Evolutionary conservation across 768 basidiomycete species (phyloP).

Genomic region (Infundibulicybe gibba): DNA sequence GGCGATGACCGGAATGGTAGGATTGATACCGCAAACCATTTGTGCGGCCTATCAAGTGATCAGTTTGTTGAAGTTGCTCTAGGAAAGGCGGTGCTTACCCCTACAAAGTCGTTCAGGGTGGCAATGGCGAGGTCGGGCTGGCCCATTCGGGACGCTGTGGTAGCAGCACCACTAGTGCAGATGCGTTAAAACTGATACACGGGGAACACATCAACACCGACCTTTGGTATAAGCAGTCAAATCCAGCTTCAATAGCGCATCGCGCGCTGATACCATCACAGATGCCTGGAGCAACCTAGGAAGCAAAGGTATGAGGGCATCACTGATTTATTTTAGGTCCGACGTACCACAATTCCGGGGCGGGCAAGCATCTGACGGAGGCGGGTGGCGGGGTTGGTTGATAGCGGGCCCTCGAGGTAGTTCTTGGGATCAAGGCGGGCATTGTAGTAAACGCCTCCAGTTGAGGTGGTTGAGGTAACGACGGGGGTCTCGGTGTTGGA

Average conservation of each 20-base stretch:
- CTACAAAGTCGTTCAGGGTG: slow-evolving; percentile 76
- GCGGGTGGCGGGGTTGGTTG: slow-evolving; percentile 66
- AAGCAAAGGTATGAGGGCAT: not conserved
- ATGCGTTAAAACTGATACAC: slow-evolving; percentile 1
- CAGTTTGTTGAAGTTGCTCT: not conserved
- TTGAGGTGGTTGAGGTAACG: too few species aligned
- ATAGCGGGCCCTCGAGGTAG: slow-evolving; percentile 66
- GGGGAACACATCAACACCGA: slow-evolving; percentile 18
- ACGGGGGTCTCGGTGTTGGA: too few species aligned
- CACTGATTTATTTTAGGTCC: not conserved
- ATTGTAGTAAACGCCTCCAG: slow-evolving; percentile 49
- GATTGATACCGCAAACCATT: slow-evolving; percentile 67
- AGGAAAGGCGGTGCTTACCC: slow-evolving; percentile 27
- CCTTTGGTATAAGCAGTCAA: slow-evolving; percentile 77
- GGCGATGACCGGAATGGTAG: slow-evolving; percentile 68
- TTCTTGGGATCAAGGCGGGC: slow-evolving; percentile 66
- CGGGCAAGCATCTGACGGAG: slow-evolving; percentile 67
- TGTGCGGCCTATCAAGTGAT: slow-evolving; percentile 44
- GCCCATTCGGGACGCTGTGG: slow-evolving; percentile 74
- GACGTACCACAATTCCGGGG: slow-evolving; percentile 71
- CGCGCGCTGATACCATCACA: slow-evolving; percentile 80
- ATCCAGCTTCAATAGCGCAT: slow-evolving; percentile 77
- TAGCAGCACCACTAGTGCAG: slow-evolving; percentile 60
- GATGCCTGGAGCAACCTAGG: slow-evolving; percentile 71
- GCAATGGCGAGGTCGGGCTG: slow-evolving; percentile 80